phyloP scores from a whole-genome alignment of 2,329 filamentous ascomycete species.

The Fusarium torulosum region DNA sequence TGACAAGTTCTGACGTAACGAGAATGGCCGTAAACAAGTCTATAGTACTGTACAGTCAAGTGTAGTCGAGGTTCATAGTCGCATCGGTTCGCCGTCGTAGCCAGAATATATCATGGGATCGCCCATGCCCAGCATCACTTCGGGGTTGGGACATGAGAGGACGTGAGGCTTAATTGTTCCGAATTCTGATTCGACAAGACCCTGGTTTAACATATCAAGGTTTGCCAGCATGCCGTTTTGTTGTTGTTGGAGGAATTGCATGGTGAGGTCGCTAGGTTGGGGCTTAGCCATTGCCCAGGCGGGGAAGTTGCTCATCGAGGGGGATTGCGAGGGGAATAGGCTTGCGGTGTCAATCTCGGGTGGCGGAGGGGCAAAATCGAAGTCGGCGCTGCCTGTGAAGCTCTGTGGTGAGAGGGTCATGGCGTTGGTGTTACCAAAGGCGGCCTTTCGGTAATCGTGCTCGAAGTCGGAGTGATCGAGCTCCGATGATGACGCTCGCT shows the following conservation, averaged over 20 bases:
- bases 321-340: slow-evolving; percentile 55
- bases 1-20: slow-evolving; percentile 43
- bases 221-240: slow-evolving; percentile 58
- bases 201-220: slow-evolving; percentile 63
- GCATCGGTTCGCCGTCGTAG: slow-evolving; percentile 61
- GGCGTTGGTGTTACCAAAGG: slow-evolving; percentile 59
- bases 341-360: slow-evolving; percentile 51
- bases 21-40: slow-evolving; percentile 46
- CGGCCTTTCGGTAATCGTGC: slow-evolving; percentile 64
- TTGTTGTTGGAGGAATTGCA: slow-evolving; percentile 60
- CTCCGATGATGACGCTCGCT: slow-evolving; percentile 67
- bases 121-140: slow-evolving; percentile 68
- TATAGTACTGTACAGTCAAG: slow-evolving; percentile 45
- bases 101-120: slow-evolving; percentile 71
- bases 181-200: slow-evolving; percentile 65
- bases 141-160: slow-evolving; percentile 64
- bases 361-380: slow-evolving; percentile 54
- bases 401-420: slow-evolving; percentile 68
- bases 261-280: slow-evolving; percentile 48
- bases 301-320: slow-evolving; percentile 51
- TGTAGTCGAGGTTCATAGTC: slow-evolving; percentile 51
- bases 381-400: slow-evolving; percentile 57
- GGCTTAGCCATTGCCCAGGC: slow-evolving; percentile 50
- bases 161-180: slow-evolving; percentile 68
- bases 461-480: slow-evolving; percentile 68